phyloP scores from a whole-genome alignment of 805 yeast genomes.

The Teunomyces gatunensis region DNA sequence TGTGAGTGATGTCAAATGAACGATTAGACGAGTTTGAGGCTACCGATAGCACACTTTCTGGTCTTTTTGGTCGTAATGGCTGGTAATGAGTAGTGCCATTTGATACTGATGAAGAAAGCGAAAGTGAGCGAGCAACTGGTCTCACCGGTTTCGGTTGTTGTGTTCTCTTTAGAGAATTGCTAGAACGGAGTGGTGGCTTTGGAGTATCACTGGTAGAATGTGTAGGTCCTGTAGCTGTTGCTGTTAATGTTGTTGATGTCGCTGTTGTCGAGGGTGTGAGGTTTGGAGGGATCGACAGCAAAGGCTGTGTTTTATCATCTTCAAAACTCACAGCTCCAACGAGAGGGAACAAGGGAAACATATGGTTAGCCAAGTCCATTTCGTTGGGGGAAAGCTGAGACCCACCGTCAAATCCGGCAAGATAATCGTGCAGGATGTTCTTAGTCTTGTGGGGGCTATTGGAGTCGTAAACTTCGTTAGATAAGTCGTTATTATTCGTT shows the following conservation, averaged over 20 bases:
- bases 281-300: conserved; percentile 29
- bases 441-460: conserved; percentile 2
- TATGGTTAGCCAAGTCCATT: conserved; percentile 29
- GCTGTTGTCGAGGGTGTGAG: neutral
- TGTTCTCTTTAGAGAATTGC: conserved; percentile 7
- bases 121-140: conserved; percentile 8
- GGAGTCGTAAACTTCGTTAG: conserved; percentile 2
- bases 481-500: conserved; percentile 2
- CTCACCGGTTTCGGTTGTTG: conserved; percentile 23
- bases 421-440: neutral
- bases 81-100: conserved; percentile 16
- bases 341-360: conserved; percentile 44
- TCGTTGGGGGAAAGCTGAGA: conserved; percentile 11
- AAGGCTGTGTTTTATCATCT: conserved; percentile 32
- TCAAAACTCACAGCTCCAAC: conserved; percentile 40
- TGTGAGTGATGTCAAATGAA: conserved; percentile 9
- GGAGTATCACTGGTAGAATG: neutral
- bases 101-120: conserved; percentile 2
- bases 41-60: conserved; percentile 40
- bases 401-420: neutral
- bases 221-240: neutral
- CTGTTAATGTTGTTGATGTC: neutral
- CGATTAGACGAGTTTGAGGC: conserved; percentile 35
- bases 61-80: conserved; percentile 31
- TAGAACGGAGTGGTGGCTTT: neutral